These are phyloP conservation scores for Rhazya stricta DNA, from an alignment of 257 asterid species.

Conservation along the genomic window DNA sequence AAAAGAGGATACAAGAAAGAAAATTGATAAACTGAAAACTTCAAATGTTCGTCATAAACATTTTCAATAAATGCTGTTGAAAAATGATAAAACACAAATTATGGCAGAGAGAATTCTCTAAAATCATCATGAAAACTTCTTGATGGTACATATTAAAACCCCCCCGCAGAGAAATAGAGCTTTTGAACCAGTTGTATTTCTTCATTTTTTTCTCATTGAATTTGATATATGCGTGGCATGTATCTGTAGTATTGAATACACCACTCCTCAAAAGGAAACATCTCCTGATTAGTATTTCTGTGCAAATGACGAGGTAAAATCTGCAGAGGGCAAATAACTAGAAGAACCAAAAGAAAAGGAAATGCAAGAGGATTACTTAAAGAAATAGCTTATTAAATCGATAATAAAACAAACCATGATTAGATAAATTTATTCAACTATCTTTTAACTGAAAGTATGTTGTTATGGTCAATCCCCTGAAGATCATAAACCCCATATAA, in stretches of 20 bases:
- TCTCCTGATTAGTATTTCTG: too few species aligned
- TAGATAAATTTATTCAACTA: background rate
- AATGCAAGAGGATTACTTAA: slow-evolving; percentile 5
- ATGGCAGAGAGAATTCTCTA: background rate
- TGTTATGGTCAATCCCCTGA: background rate
- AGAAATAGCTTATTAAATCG: background rate
- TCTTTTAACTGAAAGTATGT: slow-evolving; percentile 3
- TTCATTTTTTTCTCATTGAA: slow-evolving; percentile 5
- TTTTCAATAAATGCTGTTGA: background rate
- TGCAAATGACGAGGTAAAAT: background rate
- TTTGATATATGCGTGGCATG: background rate
- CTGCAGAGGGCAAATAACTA: background rate
- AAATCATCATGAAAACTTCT: background rate
- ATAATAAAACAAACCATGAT: background rate
- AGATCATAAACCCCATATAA: background rate
- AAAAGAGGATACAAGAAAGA: background rate
- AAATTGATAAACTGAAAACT: background rate
- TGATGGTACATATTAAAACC: background rate
- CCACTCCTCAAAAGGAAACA: background rate
- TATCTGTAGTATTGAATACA: background rate
- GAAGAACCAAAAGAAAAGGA: background rate
- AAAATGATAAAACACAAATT: background rate
- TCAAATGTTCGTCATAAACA: background rate
- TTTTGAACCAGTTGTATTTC: slow-evolving; percentile 1
- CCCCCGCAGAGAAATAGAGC: background rate